Base-by-base conservation (phyloP, 257 asterid genomes). In the Forsythia viridissima region DNA sequence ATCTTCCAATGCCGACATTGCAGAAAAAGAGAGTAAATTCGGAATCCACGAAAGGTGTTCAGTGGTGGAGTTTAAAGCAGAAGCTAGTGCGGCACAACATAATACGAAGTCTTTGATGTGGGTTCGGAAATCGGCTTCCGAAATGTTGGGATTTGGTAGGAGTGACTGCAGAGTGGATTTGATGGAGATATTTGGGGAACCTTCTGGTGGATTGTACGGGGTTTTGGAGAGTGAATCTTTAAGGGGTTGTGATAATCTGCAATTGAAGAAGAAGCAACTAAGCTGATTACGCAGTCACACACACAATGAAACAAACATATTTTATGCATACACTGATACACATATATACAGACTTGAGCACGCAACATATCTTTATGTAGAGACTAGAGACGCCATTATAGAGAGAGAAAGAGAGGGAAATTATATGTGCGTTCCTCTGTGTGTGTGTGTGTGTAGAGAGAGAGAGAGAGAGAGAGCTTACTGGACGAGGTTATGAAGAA, bases 21-120 rank as follows among this genome's bases (percentile, higher is more conserved):
- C 93, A 12, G 77, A 70, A 5, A 66, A 48, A 10, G 94, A 83
- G 63, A 95, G 90, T 0, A 91, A 85, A 24, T 42, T 44, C 24
- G 97, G 90, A 36, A 93, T 77, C 99, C 99, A 95, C 6, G 82
- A 82, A 48, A 92, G 94, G 18, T 96, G 97, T 13, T 77, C 87
- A 72, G 74, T 80, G 10, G 93, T 70, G 76, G 99, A 80, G 71
- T 76, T 67, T 13, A 85, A 61, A 21, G 99, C 90, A 30, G 97
- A 87, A 30, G 97, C 89, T 81, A 96, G 84, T 1, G 96, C 97
- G 8, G 96, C 97, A 72, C 91, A 89, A 80, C 91, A 92, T 77
- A 95, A 69, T 73, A 80, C 82, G 74, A 93, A 90, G 86, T 91
- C 90, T 81, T 75, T 83, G 55, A 90, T 71, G 76, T 63, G 57